Conservation (phyloP, 2,329 filamentous ascomycete species). For the Trichoderma harzianum region DNA sequence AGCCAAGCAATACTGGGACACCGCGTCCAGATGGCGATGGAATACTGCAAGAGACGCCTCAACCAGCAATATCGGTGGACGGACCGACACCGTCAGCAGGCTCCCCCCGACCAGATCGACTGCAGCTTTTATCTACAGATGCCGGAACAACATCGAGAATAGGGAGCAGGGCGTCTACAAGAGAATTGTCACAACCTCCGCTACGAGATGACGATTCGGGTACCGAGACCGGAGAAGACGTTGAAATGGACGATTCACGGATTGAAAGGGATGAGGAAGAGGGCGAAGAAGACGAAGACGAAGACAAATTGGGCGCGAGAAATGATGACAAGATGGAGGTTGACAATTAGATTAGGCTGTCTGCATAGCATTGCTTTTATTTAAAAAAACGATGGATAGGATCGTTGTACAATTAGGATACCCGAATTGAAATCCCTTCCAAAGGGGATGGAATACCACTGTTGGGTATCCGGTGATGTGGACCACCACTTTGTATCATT, state of each 20-base stretch:
- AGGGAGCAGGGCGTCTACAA: conserved; percentile 30
- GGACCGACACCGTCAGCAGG: conserved; percentile 34
- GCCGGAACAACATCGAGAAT: conserved; percentile 24
- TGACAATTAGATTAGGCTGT: conserved; percentile 39
- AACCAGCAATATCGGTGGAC: conserved; percentile 27
- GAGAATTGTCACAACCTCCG: conserved; percentile 29
- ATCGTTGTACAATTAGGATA: conserved; percentile 22
- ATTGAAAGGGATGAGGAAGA: conserved; percentile 39
- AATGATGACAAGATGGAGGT: conserved; percentile 63
- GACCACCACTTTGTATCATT: background rate
- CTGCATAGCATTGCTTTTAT: background rate
- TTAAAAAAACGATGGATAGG: conserved; percentile 14
- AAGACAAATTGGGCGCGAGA: conserved; percentile 38
- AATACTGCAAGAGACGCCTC: conserved; percentile 26
- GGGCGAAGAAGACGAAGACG: conserved; percentile 26
- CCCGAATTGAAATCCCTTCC: conserved; percentile 5
- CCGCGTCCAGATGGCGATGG: conserved; percentile 45
- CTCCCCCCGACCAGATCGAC: conserved; percentile 30
- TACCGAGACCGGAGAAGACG: conserved; percentile 50
- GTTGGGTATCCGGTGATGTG: background rate
- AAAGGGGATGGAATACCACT: background rate
- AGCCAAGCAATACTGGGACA: conserved; percentile 50
- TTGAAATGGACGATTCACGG: conserved; percentile 54
- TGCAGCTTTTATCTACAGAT: conserved; percentile 23
- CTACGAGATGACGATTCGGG: conserved; percentile 31